These are phyloP conservation scores for Diaporthe batatas DNA, from an alignment of 2,329 filamentous ascomycete species.

Conservation along the genomic window DNA sequence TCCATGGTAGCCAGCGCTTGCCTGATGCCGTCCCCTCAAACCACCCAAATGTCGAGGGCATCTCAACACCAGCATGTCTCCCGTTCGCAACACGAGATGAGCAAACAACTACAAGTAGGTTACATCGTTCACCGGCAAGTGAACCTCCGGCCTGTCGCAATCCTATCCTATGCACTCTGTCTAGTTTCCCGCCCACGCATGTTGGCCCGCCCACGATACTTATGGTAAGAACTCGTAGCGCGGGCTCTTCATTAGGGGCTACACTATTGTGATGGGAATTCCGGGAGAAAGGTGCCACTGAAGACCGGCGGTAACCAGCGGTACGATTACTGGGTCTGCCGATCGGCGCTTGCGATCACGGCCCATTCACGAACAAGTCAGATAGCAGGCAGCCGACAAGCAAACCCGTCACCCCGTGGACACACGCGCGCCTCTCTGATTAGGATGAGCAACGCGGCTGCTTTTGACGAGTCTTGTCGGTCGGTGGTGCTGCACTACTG, in stretches of 20 bases:
- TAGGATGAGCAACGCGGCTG: conserved; percentile 21
- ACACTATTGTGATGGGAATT: neutral
- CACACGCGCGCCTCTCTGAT: conserved; percentile 2
- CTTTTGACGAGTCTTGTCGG: conserved; percentile 12
- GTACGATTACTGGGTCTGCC: conserved; percentile 27
- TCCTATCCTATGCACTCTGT: neutral
- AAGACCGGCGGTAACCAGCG: conserved; percentile 26
- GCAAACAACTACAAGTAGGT: neutral
- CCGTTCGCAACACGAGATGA: neutral
- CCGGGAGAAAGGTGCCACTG: conserved; percentile 3
- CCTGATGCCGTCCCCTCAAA: conserved; percentile 8
- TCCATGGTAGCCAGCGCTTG: conserved; percentile 5
- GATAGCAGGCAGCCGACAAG: neutral
- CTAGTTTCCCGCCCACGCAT: neutral
- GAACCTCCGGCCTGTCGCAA: neutral
- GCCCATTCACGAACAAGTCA: neutral
- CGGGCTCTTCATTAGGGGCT: neutral
- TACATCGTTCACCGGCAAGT: conserved; percentile 28
- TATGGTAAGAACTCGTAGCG: neutral
- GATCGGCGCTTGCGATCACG: conserved; percentile 19
- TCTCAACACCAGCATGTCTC: conserved; percentile 2
- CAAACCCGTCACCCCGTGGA: neutral
- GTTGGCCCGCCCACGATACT: neutral
- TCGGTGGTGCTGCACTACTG: conserved; percentile 26
- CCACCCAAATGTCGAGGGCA: conserved; percentile 3